Evolutionary conservation across 1,284 basidiomycete species (phyloP), one percentile per base, ranked within the genome.

Genomic region (Papiliotrema terrestris): DNA sequence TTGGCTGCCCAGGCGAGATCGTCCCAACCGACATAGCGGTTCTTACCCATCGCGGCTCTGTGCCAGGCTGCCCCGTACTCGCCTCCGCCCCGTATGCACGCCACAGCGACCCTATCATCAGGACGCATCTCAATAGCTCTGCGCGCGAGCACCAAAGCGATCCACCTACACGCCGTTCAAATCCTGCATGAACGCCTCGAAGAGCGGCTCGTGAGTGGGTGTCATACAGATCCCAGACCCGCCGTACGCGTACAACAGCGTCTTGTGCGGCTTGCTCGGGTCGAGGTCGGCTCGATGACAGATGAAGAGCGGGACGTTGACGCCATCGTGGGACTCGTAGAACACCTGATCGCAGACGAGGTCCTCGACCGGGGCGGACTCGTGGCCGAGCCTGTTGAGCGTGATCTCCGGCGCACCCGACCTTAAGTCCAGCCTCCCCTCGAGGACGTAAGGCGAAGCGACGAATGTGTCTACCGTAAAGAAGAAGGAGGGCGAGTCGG

Each of bases 51-150:
- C 22, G 60, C 60, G 20, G 53, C 55, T 23, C 57, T 55, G 45
- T 62, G 60, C 60, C 60, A 62, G 32, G 45, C 50, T 26, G 50
- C 55, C 26, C 60, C 60, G 51, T 62, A 62, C 44, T 62, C 60
- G 9, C 60, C 60, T 11, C 60, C 60, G 2, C 60, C 60, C 9
- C 60, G 52, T n/a, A 62, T 62, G 41, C 60, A 49, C 14, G 60
- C 57, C 13, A 62, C 53, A 3, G 60, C 60, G 14, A 62, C 60
- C 26, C 60, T 62, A 46, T 3, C 4, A 8, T 23, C 20, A 22
- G 44, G 6, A 29, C 23, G 11, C 42, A 44, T 20, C 11, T 13
- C 13, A 11, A 23, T 29, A 17, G 17, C 23, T 29, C 4, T 6
- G 29, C 6, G 5, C 11, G 5, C 6, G 29, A 11, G 29, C 29